Base-by-base conservation (phyloP, 2,329 filamentous ascomycete species). In the Plenodomus tracheiphilus region DNA sequence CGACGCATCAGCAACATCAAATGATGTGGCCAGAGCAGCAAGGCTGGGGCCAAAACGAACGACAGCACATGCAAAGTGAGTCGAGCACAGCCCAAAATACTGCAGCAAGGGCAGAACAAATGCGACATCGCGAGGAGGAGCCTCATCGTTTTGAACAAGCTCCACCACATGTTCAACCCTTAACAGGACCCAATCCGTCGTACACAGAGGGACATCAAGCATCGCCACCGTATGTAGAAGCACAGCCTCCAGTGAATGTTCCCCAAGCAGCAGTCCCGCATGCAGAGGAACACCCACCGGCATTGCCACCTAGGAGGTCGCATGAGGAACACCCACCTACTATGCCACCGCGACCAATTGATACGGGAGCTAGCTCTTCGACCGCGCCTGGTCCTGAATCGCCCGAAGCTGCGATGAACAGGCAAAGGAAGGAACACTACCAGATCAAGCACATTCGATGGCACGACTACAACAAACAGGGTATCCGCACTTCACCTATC, bases 371-470 rank as follows among this genome's bases (percentile, higher is more conserved):
- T 1, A 47, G 54, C 22, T 44, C 56, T 22, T 41, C 55, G 15
- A 46, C 49, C 2, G 46, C 62, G 7, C 32, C 61, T 7, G 67
- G 61, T 9, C 55, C 68, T 2, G 74, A 77, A 43, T 75, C 74
- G 3, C 73, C 76, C 2, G 66, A 65, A 8, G 72, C 74, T 3
- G 61, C 54, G 15, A 72, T 74, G 53, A 72, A 71, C 46, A 61
- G 66, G 46, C 79, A 84, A 56, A 73, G 80, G 52, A 79, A 78
- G 48, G 91, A 97, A 71, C 94, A 91, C 1, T 97, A 99, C 64
- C 88, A 91, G 47, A 92, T 97, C 69, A 95, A 96, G 68, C 91
- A 92, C 51, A 86, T 97, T 53, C 85, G 83, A 52, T 97, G 93
- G 92, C 79, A 85, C 51, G 90, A 97, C 68, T 73, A 78, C 2